phyloP scores from a whole-genome alignment of 1,284 basidiomycete species.

The Apiotrichum porosum region DNA sequence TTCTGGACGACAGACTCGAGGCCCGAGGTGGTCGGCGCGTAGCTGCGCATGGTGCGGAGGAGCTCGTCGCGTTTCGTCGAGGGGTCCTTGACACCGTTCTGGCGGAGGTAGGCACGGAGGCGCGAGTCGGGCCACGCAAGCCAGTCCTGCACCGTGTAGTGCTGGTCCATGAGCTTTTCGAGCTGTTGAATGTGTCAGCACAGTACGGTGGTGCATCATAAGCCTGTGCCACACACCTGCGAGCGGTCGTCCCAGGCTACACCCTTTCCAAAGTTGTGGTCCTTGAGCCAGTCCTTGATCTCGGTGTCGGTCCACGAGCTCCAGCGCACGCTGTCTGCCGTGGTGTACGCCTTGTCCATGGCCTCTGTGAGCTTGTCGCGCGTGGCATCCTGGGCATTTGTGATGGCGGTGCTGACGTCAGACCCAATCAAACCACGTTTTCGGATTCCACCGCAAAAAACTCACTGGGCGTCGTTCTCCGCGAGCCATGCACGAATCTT shows the following conservation, averaged over 20 bases:
- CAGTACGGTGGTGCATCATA: no score
- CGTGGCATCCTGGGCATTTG: no score
- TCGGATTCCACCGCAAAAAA: background rate
- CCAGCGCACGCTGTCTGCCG: conserved; percentile 65
- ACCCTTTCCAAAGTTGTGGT: conserved; percentile 53
- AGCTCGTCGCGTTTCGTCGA: conserved; percentile 50
- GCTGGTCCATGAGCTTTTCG: conserved; percentile 26
- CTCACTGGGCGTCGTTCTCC: conserved; percentile 41
- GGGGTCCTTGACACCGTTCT: conserved; percentile 66
- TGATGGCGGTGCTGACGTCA: no score
- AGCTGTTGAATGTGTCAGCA: no score
- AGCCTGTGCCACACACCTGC: no score
- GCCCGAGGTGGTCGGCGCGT: conserved; percentile 35
- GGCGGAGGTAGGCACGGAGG: conserved; percentile 73
- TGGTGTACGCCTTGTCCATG: conserved; percentile 68
- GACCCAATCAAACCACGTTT: no score
- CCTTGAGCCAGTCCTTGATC: conserved; percentile 69
- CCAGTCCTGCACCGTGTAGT: conserved; percentile 57
- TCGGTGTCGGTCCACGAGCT: conserved; percentile 72
- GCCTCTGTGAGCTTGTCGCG: conserved; percentile 69
- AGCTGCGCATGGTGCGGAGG: conserved; percentile 57
- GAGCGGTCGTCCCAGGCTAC: background rate
- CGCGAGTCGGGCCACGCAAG: conserved; percentile 85
- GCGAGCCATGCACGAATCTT: conserved; percentile 51
- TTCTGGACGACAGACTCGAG: conserved; percentile 54